A percentile compares a stretch with the other conserved stretches of the same genome.
phyloP scores from a whole-genome alignment of 2,329 filamentous ascomycete genomes.

The Hymenoscyphus infarciens region DNA sequence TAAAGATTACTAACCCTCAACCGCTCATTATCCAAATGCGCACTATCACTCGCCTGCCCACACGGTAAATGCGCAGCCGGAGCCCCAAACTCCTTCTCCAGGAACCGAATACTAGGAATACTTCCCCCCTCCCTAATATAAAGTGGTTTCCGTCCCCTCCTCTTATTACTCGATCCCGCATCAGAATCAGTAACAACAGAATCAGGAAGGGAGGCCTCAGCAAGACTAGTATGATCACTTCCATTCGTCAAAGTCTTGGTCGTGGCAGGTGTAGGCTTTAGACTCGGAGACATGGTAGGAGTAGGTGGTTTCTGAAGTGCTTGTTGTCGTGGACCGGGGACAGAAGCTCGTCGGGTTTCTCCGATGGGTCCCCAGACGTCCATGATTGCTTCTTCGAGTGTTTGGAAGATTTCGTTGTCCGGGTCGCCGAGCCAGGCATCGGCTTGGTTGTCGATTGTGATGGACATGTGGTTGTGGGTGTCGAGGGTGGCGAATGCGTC shows the following conservation, averaged over 20 bases:
- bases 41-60: slow-evolving; percentile 89
- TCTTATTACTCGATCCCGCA: not conserved
- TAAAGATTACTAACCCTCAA: slow-evolving; percentile 81
- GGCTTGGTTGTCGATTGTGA: slow-evolving; percentile 87
- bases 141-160: slow-evolving; percentile 58
- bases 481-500: slow-evolving; percentile 70
- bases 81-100: slow-evolving; percentile 90
- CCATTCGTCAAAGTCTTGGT: slow-evolving; percentile 49
- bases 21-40: slow-evolving; percentile 94
- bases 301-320: slow-evolving; percentile 20
- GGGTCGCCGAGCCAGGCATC: slow-evolving; percentile 96
- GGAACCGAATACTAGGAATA: slow-evolving; percentile 88
- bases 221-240: slow-evolving; percentile 36
- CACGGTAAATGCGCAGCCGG: slow-evolving; percentile 91
- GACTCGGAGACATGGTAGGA: slow-evolving; percentile 27
- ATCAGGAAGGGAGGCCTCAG: slow-evolving; percentile 33
- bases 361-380: slow-evolving; percentile 71
- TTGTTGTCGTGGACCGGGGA: slow-evolving; percentile 38
- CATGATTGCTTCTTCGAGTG: slow-evolving; percentile 79
- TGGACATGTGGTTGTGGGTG: slow-evolving; percentile 74
- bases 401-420: slow-evolving; percentile 84
- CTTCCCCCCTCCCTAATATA: slow-evolving; percentile 96
- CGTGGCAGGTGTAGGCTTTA: slow-evolving; percentile 46
- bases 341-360: slow-evolving; percentile 35
- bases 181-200: not conserved